Conservation (phyloP, 2,329 filamentous ascomycete genomes). For the Cladosporium halotolerans region DNA sequence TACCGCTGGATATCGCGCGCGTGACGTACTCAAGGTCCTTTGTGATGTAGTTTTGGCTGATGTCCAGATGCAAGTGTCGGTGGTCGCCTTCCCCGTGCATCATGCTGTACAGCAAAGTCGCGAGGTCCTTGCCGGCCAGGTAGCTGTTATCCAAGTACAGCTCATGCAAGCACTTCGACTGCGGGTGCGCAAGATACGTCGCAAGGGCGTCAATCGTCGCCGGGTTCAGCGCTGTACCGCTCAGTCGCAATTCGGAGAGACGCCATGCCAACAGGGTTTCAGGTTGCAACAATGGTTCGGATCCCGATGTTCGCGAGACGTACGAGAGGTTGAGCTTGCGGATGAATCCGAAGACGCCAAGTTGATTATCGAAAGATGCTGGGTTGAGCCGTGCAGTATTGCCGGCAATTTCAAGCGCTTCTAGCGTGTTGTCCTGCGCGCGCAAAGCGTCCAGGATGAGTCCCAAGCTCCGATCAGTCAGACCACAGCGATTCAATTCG, state of each 20-base stretch:
- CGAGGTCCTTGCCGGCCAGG: constrained; percentile 58
- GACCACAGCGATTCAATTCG: constrained; percentile 58
- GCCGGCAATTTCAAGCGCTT: constrained; percentile 61
- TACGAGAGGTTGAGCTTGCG: constrained; percentile 61
- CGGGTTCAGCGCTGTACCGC: constrained; percentile 56
- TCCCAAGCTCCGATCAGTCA: constrained; percentile 53
- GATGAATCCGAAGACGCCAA: constrained; percentile 60
- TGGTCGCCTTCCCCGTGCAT: constrained; percentile 32
- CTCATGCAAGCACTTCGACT: constrained; percentile 55
- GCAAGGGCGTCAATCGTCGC: constrained; percentile 58
- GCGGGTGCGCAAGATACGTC: constrained; percentile 49
- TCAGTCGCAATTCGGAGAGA: constrained; percentile 59
- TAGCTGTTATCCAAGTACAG: constrained; percentile 63
- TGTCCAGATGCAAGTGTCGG: constrained; percentile 58
- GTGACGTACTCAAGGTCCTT: constrained; percentile 47
- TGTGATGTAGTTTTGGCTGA: constrained; percentile 57
- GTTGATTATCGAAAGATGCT: constrained; percentile 58
- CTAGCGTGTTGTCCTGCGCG: constrained; percentile 60
- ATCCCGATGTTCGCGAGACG: constrained; percentile 56
- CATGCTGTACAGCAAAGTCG: constrained; percentile 60
- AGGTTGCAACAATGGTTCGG: constrained; percentile 57
- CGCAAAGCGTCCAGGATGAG: constrained; percentile 59
- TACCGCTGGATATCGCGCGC: constrained; percentile 45
- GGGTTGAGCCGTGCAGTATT: constrained; percentile 61
- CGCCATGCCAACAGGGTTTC: constrained; percentile 63